Percentiles rank a stretch among this genome's conserved stretches.
Evolutionary conservation across 1,284 basidiomycete genomes (phyloP).

Genomic region (Cryptococcus amylolentus): DNA sequence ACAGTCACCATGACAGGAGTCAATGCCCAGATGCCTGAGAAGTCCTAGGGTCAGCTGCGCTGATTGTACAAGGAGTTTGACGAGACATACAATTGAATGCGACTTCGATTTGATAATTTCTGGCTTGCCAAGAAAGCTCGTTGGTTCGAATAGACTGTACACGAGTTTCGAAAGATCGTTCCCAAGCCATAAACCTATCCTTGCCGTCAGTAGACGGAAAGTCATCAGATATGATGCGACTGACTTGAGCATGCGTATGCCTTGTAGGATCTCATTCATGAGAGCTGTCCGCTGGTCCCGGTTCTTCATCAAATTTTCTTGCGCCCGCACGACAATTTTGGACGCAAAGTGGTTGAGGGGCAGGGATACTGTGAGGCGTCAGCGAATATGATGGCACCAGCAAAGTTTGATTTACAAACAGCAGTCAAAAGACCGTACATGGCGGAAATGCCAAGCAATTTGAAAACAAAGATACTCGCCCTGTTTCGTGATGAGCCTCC

Average conservation of each 20-base stretch:
- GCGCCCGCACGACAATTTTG: slow-evolving; percentile 73
- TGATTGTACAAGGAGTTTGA: background rate
- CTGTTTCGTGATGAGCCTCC: slow-evolving; percentile 2
- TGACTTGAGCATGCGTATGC: slow-evolving; percentile 89
- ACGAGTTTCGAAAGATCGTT: slow-evolving; percentile 76
- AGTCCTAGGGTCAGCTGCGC: background rate
- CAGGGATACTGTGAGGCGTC: slow-evolving; percentile 58
- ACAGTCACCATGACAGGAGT: slow-evolving; percentile 50
- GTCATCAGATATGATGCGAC: background rate
- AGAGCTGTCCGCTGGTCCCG: slow-evolving; percentile 82
- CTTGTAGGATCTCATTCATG: slow-evolving; percentile 91
- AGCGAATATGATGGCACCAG: background rate
- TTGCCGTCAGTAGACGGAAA: background rate
- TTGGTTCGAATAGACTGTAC: slow-evolving; percentile 70
- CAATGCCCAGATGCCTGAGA: slow-evolving; percentile 59
- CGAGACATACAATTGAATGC: slow-evolving; percentile 59
- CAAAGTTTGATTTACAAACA: slow-evolving; percentile 48
- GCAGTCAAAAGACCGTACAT: slow-evolving; percentile 79
- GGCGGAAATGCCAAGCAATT: slow-evolving; percentile 64
- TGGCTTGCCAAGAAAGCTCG: slow-evolving; percentile 75
- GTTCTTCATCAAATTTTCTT: slow-evolving; percentile 88
- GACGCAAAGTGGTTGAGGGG: slow-evolving; percentile 84
- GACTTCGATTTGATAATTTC: slow-evolving; percentile 82
- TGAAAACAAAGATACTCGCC: slow-evolving; percentile 71
- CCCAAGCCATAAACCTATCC: slow-evolving; percentile 81